A percentile compares a stretch with the other conserved stretches of the same genome.
Evolutionary conservation across 352 stramenopile species (phyloP).

Genomic region (Phytophthora multivora): DNA sequence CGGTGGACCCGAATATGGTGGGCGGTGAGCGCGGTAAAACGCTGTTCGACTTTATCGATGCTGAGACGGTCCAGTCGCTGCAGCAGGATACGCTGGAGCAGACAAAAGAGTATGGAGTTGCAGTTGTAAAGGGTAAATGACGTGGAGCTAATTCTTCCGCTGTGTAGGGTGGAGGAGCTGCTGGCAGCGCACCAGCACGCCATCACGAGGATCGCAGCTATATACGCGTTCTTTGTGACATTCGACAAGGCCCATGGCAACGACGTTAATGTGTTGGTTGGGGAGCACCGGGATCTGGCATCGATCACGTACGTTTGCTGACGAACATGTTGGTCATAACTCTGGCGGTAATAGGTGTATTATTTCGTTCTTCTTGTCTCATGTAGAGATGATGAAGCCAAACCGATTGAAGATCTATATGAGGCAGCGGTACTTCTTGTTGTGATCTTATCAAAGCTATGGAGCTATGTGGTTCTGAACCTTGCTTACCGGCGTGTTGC

Average conservation of each 20-base stretch:
- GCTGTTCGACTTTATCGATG: slow-evolving; percentile 86
- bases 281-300: slow-evolving; percentile 33
- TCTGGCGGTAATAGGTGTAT: background rate
- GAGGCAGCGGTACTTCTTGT: slow-evolving; percentile 39
- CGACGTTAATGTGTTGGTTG: slow-evolving; percentile 39
- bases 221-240: slow-evolving; percentile 69
- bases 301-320: slow-evolving; percentile 25
- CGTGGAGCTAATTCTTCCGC: too few relatives aligned
- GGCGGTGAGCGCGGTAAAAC: slow-evolving; percentile 64
- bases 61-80: slow-evolving; percentile 77
- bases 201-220: slow-evolving; percentile 58
- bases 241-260: slow-evolving; percentile 50
- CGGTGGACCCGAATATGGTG: slow-evolving; percentile 63
- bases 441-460: background rate
- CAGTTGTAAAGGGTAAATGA: background rate
- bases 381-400: slow-evolving; percentile 34
- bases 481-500: background rate
- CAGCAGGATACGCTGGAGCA: slow-evolving; percentile 80
- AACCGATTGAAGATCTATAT: slow-evolving; percentile 49
- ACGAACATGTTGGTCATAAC: too few relatives aligned
- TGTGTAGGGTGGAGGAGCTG: slow-evolving; percentile 69
- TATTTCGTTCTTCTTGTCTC: background rate
- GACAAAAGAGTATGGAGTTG: slow-evolving; percentile 57
- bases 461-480: background rate
- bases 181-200: slow-evolving; percentile 63